Evolutionary conservation across 345 rosid genomes (phyloP).

Genomic region (Populus tremula): DNA sequence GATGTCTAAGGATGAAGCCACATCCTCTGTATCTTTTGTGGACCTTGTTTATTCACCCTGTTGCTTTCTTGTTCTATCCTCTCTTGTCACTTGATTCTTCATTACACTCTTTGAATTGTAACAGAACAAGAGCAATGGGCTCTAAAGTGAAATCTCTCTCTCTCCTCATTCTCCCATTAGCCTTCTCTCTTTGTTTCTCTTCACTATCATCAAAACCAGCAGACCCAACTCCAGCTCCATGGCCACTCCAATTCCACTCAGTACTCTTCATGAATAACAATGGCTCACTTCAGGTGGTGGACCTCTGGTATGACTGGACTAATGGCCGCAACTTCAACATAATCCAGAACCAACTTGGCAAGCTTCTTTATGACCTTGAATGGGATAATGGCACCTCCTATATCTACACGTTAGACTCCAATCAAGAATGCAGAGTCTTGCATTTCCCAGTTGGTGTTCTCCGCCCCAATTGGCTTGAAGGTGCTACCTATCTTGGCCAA

Average conservation of each 20-base stretch:
- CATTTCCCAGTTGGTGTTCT: slow-evolving; percentile 49
- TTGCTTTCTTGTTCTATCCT: background rate
- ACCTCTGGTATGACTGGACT: slow-evolving; percentile 74
- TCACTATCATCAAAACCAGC: slow-evolving; percentile 14
- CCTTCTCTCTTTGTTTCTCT: background rate
- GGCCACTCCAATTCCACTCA: slow-evolving; percentile 71
- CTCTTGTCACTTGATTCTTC: background rate
- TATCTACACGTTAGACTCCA: slow-evolving; percentile 42
- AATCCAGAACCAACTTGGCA: slow-evolving; percentile 58
- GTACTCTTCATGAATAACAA: slow-evolving; percentile 55
- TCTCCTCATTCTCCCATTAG: slow-evolving; percentile 9
- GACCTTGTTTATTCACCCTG: background rate
- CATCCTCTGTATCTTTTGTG: too few relatives aligned
- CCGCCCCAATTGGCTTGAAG: slow-evolving; percentile 62
- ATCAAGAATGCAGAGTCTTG: slow-evolving; percentile 35
- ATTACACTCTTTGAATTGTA: background rate
- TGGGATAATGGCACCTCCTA: slow-evolving; percentile 69
- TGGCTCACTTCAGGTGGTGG: slow-evolving; percentile 47
- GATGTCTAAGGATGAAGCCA: background rate
- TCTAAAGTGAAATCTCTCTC: background rate
- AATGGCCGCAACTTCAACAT: slow-evolving; percentile 71
- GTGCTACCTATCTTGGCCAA: slow-evolving; percentile 59
- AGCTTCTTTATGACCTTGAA: slow-evolving; percentile 51
- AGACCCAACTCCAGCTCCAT: slow-evolving; percentile 50
- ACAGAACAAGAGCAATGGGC: slow-evolving; percentile 11